A percentile compares a stretch with the other conserved stretches of the same genome.
phyloP scores from a whole-genome alignment of 176 grass and related monocot genomes.

The Saccharum spontaneum region DNA sequence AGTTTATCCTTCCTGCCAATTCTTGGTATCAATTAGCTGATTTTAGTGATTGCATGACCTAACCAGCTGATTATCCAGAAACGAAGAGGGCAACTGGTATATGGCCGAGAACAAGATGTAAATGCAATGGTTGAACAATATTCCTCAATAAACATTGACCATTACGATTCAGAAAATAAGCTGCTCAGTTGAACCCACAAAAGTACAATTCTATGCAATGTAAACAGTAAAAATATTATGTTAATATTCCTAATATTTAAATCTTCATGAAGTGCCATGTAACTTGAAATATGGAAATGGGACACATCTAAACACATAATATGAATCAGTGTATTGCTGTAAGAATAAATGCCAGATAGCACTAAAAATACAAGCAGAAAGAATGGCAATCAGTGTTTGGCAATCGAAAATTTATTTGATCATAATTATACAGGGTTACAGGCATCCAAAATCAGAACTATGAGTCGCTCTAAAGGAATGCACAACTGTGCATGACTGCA shows the following conservation, averaged over 20 bases:
- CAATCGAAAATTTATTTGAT: neutral
- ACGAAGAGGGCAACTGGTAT: neutral
- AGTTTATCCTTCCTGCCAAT: neutral
- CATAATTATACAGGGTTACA: neutral
- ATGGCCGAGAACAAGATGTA: neutral
- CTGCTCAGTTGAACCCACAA: neutral
- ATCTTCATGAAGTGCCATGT: neutral
- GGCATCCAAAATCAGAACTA: neutral
- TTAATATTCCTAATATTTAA: neutral
- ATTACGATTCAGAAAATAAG: conserved; percentile 8
- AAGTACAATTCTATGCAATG: neutral
- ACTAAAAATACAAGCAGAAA: neutral
- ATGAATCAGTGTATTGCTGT: neutral
- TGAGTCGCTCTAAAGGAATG: neutral
- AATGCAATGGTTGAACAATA: neutral
- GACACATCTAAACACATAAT: neutral
- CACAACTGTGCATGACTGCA: neutral
- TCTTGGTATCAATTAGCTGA: neutral
- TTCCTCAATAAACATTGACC: neutral
- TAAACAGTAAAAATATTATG: neutral
- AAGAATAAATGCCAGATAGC: neutral
- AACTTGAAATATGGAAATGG: neutral
- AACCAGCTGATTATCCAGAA: neutral
- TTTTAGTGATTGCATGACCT: neutral
- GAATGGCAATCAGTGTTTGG: neutral